Evolutionary conservation across 352 stramenopile genomes (phyloP).

Genomic region (Globisporangium splendens): DNA sequence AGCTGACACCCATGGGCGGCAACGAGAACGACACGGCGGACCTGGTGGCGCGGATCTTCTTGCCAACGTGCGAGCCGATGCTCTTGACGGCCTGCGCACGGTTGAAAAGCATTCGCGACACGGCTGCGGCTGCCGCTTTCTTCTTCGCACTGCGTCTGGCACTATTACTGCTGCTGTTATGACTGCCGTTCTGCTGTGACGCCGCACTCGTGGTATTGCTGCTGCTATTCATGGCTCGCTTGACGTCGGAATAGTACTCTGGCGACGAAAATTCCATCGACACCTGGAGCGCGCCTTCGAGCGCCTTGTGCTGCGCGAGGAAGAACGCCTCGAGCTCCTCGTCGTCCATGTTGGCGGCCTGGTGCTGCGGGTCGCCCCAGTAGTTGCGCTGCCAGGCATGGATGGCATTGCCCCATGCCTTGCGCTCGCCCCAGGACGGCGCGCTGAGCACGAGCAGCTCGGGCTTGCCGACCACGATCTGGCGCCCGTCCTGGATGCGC

Average conservation of each 20-base stretch:
- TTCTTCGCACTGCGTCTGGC: constrained; percentile 13
- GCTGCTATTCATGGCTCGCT: not conserved
- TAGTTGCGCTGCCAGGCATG: constrained; percentile 86
- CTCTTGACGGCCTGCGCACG: constrained; percentile 59
- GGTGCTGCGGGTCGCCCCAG: constrained; percentile 77
- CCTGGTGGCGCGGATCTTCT: constrained; percentile 55
- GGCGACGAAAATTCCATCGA: constrained; percentile 4
- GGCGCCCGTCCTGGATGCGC: constrained; percentile 65
- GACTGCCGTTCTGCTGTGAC: constrained; percentile 4
- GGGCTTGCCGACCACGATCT: constrained; percentile 59
- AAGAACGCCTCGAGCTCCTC: constrained; percentile 78
- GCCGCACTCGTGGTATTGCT: not conserved
- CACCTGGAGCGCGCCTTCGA: constrained; percentile 46
- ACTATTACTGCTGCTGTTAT: constrained; percentile 16
- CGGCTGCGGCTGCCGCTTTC: constrained; percentile 17
- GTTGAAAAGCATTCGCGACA: constrained; percentile 47
- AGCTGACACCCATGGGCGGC: constrained; percentile 61
- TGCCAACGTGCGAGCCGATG: constrained; percentile 55
- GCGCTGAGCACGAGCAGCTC: constrained; percentile 59
- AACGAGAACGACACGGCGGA: constrained; percentile 63
- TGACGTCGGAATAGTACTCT: no score
- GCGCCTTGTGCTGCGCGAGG: constrained; percentile 50
- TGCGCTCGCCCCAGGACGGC: constrained; percentile 72
- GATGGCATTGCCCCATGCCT: constrained; percentile 85
- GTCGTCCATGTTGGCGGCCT: constrained; percentile 32